These are phyloP conservation scores for Schizosaccharomyces japonicus DNA, from an alignment of 805 yeast species.

Conservation along the genomic window DNA sequence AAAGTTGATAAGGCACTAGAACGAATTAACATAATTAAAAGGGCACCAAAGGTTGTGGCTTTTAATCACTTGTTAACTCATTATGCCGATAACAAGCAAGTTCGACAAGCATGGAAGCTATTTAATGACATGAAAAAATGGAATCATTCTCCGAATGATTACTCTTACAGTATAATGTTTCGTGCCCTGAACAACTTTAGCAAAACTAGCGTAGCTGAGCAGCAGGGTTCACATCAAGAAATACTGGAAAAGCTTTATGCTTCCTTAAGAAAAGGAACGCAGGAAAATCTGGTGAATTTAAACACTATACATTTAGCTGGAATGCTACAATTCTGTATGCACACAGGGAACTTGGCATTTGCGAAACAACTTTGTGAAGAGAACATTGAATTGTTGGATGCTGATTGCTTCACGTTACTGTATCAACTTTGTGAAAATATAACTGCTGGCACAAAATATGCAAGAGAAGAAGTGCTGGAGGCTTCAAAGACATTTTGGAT, in stretches of 20 bases:
- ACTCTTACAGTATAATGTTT: not conserved
- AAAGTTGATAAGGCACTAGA: not conserved
- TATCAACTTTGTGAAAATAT: no score
- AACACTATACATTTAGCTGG: not conserved
- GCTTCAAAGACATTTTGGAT: no score
- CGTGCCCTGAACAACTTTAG: not conserved
- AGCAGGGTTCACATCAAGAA: not conserved
- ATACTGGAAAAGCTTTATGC: not conserved
- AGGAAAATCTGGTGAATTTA: not conserved
- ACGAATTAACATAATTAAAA: not conserved
- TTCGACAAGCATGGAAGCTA: not conserved
- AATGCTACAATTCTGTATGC: not conserved
- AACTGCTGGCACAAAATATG: no score
- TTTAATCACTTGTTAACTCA: not conserved
- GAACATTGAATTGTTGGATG: no score
- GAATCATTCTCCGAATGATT: not conserved
- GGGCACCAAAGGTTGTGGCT: not conserved
- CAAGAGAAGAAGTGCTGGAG: no score
- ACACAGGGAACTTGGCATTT: not conserved
- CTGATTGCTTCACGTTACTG: no score
- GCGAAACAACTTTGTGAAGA: no score
- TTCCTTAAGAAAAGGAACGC: not conserved
- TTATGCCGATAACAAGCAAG: not conserved
- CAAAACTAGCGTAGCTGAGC: not conserved
- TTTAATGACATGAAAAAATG: not conserved